Evolutionary conservation across 768 basidiomycete genomes (phyloP).

Genomic region (Stropharia rugosoannulata): DNA sequence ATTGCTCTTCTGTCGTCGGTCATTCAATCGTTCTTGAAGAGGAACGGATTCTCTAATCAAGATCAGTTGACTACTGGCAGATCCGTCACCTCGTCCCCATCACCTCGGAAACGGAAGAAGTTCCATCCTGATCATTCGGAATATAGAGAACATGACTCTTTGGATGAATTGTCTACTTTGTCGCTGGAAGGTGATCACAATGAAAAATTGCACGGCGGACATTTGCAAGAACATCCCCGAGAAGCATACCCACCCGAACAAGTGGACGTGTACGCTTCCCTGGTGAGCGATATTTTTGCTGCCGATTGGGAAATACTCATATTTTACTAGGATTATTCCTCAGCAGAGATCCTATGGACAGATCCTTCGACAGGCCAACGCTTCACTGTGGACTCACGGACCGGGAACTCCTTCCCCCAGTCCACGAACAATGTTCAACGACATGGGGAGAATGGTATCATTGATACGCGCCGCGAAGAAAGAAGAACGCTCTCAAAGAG

Average conservation of each 20-base stretch:
- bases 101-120: conserved; percentile 55
- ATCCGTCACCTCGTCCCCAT: conserved; percentile 25
- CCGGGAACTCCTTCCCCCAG: conserved; percentile 61
- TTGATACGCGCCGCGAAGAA: conserved; percentile 7
- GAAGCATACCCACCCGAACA: neutral
- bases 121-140: conserved; percentile 33
- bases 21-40: conserved; percentile 60
- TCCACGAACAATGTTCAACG: conserved; percentile 9
- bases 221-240: neutral
- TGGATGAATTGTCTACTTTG: conserved; percentile 13
- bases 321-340: conserved; percentile 20
- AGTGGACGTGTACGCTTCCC: conserved; percentile 17
- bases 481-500: conserved; percentile 26
- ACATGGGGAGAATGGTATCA: neutral
- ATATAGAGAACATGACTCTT: conserved; percentile 28
- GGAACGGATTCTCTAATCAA: conserved; percentile 54
- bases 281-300: conserved; percentile 16
- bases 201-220: conserved; percentile 7
- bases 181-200: conserved; percentile 14
- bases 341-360: conserved; percentile 49
- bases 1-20: conserved; percentile 54
- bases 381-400: conserved; percentile 64
- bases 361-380: conserved; percentile 61
- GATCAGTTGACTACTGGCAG: conserved; percentile 15
- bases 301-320: conserved; percentile 8